Evolutionary conservation across 306 rosid species (phyloP).

Genomic region (Castanospermum australe): DNA sequence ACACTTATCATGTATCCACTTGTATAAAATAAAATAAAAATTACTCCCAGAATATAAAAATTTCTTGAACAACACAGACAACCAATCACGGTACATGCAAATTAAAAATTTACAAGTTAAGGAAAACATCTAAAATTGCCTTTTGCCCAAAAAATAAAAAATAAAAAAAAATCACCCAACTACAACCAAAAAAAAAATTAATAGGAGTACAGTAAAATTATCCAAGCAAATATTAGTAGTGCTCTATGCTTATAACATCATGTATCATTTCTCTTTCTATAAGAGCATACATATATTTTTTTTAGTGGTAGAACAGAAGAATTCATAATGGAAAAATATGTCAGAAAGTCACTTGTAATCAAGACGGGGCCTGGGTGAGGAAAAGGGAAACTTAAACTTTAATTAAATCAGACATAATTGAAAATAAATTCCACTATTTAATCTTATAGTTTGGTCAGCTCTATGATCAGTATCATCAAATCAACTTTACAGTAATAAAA

Average conservation of each 20-base stretch:
- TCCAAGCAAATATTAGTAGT: background rate
- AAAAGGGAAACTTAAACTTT: background rate
- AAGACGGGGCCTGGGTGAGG: background rate
- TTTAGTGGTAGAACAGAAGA: background rate
- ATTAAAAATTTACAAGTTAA: background rate
- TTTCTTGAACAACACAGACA: too few relatives aligned
- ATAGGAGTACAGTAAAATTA: background rate
- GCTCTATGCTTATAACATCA: background rate
- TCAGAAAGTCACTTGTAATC: background rate
- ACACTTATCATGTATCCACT: too few relatives aligned
- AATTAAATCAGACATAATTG: conserved; percentile 8
- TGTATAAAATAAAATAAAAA: too few relatives aligned
- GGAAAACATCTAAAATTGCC: background rate
- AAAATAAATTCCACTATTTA: conserved; percentile 32
- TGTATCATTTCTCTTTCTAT: background rate
- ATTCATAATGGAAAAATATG: background rate
- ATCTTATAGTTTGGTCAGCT: conserved; percentile 32
- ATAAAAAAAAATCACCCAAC: background rate
- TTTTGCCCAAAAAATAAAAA: background rate
- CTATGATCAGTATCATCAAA: conserved; percentile 34
- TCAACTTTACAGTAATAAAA: conserved; percentile 45
- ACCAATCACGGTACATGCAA: too few relatives aligned
- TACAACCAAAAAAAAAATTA: background rate
- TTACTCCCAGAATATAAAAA: too few relatives aligned
- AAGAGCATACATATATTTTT: background rate